Evolutionary conservation across 768 basidiomycete species (phyloP).

Genomic region (Mycena galericulata): DNA sequence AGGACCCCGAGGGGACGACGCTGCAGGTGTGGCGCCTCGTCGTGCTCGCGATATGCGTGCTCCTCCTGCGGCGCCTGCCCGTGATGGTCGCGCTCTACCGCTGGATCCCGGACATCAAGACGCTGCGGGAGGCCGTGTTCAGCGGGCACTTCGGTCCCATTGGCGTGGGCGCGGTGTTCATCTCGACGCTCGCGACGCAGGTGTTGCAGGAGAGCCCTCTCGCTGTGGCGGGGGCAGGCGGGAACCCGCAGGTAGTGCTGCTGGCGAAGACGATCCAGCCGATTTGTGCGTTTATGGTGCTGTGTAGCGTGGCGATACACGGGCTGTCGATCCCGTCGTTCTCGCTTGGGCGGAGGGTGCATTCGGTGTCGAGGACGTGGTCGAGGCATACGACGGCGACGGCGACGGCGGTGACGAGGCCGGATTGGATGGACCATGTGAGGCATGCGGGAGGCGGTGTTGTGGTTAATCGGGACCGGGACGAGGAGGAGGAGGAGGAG

Average conservation of each 20-base stretch:
- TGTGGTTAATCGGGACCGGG: slow-evolving; percentile 84
- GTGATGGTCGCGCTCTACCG: slow-evolving; percentile 85
- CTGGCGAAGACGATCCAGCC: slow-evolving; percentile 88
- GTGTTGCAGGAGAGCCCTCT: slow-evolving; percentile 61
- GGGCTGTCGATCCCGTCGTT: slow-evolving; percentile 96
- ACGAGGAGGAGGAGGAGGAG: background rate
- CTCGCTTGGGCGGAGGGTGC: slow-evolving; percentile 92
- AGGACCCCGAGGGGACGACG: slow-evolving; percentile 66
- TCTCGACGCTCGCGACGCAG: slow-evolving; percentile 82
- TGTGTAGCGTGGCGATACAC: slow-evolving; percentile 89
- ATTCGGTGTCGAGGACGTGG: slow-evolving; percentile 90
- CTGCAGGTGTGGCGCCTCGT: slow-evolving; percentile 88
- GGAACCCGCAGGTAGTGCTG: slow-evolving; percentile 69
- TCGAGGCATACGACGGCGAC: slow-evolving; percentile 75
- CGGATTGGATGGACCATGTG: slow-evolving; percentile 89
- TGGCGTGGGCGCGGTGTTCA: slow-evolving; percentile 87
- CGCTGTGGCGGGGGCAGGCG: slow-evolving; percentile 53
- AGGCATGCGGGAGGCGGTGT: slow-evolving; percentile 75
- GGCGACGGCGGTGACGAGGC: slow-evolving; percentile 44
- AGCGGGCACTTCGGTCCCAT: slow-evolving; percentile 96
- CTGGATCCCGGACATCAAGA: slow-evolving; percentile 98
- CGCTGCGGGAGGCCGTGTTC: slow-evolving; percentile 92
- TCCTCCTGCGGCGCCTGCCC: slow-evolving; percentile 87
- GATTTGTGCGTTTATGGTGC: slow-evolving; percentile 94
- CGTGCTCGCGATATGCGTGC: slow-evolving; percentile 84